Evolutionary conservation across 83 land plant species (phyloP).

Genomic region (Larix sibirica): DNA sequence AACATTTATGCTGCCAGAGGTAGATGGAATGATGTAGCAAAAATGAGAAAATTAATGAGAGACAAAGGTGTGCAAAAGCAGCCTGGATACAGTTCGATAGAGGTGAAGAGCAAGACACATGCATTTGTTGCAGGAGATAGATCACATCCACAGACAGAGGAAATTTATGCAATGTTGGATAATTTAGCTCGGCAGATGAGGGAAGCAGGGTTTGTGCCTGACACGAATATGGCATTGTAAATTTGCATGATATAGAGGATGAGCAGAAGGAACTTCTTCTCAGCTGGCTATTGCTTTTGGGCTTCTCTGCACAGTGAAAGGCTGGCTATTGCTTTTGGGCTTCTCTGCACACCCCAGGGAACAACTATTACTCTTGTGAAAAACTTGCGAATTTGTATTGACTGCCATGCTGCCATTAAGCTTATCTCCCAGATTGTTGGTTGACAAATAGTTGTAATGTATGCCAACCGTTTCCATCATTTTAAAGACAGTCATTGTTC

Average conservation of each 20-base stretch:
- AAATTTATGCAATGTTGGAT: slow-evolving; percentile 10
- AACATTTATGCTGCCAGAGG: slow-evolving; percentile 26
- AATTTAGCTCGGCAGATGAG: slow-evolving; percentile 5
- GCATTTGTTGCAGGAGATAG: slow-evolving; percentile 19
- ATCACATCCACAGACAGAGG: neutral
- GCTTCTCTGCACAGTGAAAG: neutral
- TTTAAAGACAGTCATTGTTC: too few relatives aligned
- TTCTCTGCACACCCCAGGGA: neutral
- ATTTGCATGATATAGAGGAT: neutral
- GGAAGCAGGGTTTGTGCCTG: slow-evolving; percentile 5
- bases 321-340: neutral
- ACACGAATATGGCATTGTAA: neutral
- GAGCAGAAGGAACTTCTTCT: slow-evolving; percentile 2
- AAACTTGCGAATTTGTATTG: neutral
- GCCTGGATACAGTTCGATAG: slow-evolving; percentile 30
- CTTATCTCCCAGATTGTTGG: neutral
- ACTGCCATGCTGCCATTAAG: neutral
- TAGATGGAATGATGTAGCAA: slow-evolving; percentile 9
- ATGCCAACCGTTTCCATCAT: neutral
- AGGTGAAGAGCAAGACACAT: slow-evolving; percentile 13
- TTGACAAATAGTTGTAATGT: neutral
- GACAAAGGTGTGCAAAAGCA: neutral
- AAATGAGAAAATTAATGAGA: slow-evolving; percentile 8
- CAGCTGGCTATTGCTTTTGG: neutral
- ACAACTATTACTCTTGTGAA: neutral